Conservation (phyloP, 1,139 yeast genomes). For the Geotrichum carabidarum region DNA sequence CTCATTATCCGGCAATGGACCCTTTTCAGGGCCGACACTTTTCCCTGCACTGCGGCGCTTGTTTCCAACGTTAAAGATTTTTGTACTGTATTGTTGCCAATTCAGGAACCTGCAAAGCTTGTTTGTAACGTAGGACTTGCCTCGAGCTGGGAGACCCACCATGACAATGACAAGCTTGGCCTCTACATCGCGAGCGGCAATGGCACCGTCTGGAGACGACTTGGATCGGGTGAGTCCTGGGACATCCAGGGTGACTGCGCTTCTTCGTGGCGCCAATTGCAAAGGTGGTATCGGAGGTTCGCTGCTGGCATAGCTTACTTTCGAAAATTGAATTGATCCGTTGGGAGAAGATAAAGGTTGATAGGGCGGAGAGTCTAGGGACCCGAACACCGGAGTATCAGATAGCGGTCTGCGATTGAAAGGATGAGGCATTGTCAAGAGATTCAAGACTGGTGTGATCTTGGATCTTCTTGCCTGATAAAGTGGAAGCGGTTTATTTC, state of each 20-base stretch:
- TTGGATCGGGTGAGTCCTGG: conserved; percentile 89
- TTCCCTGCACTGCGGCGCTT: conserved; percentile 70
- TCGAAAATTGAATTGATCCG: not conserved
- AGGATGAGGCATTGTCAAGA: not conserved
- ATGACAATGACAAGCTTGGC: conserved; percentile 85
- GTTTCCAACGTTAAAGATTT: conserved; percentile 90
- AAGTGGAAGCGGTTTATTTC: not conserved
- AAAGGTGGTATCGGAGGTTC: conserved; percentile 1
- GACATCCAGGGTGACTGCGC: conserved; percentile 79
- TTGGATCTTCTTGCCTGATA: not conserved
- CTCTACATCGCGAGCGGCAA: conserved; percentile 66
- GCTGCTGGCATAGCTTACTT: not conserved
- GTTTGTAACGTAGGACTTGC: conserved; percentile 87
- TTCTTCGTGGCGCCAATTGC: conserved; percentile 26
- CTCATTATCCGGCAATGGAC: conserved; percentile 60
- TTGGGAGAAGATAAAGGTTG: not conserved
- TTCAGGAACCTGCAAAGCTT: conserved; percentile 81
- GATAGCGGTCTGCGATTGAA: conserved; percentile 14
- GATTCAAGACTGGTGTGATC: not conserved
- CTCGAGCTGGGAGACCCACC: conserved; percentile 93
- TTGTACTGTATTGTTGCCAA: conserved; percentile 87
- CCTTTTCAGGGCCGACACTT: conserved; percentile 63
- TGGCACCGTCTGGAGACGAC: conserved; percentile 76
- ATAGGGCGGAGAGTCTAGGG: not conserved
- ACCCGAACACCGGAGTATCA: conserved; percentile 12